These are phyloP conservation scores for Mycena albidolilacea DNA, from an alignment of 768 basidiomycete species.

Conservation along the genomic window DNA sequence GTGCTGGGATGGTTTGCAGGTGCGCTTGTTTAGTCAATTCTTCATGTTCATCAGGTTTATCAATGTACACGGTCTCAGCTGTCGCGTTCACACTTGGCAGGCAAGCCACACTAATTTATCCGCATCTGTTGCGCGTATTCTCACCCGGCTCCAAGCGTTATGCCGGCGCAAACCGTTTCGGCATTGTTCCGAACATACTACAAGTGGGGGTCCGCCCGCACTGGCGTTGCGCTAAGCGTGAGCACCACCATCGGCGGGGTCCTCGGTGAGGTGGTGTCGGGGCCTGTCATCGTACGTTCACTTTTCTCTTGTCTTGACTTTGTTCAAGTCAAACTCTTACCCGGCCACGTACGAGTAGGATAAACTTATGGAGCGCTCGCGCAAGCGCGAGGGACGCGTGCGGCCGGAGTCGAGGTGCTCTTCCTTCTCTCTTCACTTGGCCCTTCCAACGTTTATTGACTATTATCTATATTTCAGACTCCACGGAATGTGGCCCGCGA, in stretches of 20 bases:
- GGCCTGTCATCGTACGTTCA: conserved; percentile 38
- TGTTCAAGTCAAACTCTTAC: background rate
- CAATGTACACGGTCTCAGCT: background rate
- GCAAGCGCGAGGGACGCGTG: conserved; percentile 33
- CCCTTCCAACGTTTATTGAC: background rate
- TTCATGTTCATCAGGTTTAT: background rate
- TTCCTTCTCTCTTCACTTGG: background rate
- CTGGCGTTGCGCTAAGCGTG: conserved; percentile 38
- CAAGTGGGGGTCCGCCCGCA: conserved; percentile 35
- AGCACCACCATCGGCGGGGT: conserved; percentile 39
- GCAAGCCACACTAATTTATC: background rate
- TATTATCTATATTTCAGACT: conserved; percentile 31
- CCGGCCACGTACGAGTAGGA: conserved; percentile 14
- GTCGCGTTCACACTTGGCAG: conserved; percentile 42
- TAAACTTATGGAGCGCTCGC: conserved; percentile 36
- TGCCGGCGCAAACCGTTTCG: conserved; percentile 42
- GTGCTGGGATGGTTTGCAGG: conserved; percentile 33
- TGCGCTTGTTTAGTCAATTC: background rate
- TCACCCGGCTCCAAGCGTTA: conserved; percentile 27
- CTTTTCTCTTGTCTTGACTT: background rate
- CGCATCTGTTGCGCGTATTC: background rate
- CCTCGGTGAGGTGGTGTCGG: conserved; percentile 39
- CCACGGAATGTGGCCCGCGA: conserved; percentile 41
- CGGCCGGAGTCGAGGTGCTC: conserved; percentile 34
- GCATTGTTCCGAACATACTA: conserved; percentile 38